These are phyloP conservation scores for Stygiomarasmius scandens DNA, from an alignment of 1,284 basidiomycete genomes.

Conservation along the genomic window DNA sequence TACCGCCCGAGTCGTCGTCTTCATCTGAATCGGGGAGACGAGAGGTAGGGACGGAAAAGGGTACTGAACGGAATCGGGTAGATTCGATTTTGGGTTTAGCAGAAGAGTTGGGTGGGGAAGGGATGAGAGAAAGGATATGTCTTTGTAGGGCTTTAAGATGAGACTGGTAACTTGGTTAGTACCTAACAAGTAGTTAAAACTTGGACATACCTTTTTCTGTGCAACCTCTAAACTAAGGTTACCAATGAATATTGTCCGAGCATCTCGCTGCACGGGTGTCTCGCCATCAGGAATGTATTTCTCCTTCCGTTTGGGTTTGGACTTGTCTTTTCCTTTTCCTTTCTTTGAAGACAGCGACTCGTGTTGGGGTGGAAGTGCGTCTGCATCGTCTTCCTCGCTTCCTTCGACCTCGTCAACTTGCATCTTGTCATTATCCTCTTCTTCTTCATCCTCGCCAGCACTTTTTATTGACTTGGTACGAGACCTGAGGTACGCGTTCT, in stretches of 20 bases:
- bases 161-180: slow-evolving; percentile 40
- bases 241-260: slow-evolving; percentile 91
- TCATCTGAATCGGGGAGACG: slow-evolving; percentile 51
- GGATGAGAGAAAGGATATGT: slow-evolving; percentile 71
- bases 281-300: slow-evolving; percentile 67
- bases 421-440: slow-evolving; percentile 13
- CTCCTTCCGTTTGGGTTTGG: slow-evolving; percentile 25
- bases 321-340: slow-evolving; percentile 22
- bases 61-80: slow-evolving; percentile 87
- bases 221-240: slow-evolving; percentile 82
- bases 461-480: slow-evolving; percentile 3
- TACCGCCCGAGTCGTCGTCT: slow-evolving; percentile 35
- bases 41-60: slow-evolving; percentile 80
- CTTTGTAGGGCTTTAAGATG: slow-evolving; percentile 68
- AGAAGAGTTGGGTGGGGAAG: slow-evolving; percentile 36
- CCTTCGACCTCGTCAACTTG: slow-evolving; percentile 11
- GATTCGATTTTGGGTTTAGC: slow-evolving; percentile 75
- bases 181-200: slow-evolving; percentile 33
- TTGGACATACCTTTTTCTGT: slow-evolving; percentile 59
- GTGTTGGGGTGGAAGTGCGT: slow-evolving; percentile 46
- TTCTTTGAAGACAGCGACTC: slow-evolving; percentile 42
- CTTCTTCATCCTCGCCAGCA: slow-evolving; percentile 19
- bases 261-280: slow-evolving; percentile 69
- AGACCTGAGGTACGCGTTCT: slow-evolving; percentile 31
- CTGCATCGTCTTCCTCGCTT: slow-evolving; percentile 32